Evolutionary conservation across 176 grass and related monocot genomes (phyloP).

Genomic region (Poa pratensis): DNA sequence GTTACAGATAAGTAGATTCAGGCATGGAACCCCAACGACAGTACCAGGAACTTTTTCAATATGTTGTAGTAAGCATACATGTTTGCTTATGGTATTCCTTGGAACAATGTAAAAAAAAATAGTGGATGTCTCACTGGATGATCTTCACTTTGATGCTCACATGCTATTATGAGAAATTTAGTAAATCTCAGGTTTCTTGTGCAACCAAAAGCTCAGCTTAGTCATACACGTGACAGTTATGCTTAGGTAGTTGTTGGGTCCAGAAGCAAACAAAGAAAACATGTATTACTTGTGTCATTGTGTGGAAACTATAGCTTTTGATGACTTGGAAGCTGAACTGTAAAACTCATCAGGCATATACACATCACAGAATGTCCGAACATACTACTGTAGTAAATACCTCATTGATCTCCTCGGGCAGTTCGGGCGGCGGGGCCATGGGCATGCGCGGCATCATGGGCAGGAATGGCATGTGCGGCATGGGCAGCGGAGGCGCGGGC

Average conservation of each 20-base stretch:
- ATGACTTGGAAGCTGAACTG: slow-evolving; percentile 1
- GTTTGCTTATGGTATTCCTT: background rate
- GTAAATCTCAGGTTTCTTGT: too few species aligned
- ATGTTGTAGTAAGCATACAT: background rate
- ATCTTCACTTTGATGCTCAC: background rate
- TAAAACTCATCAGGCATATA: background rate
- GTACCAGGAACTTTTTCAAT: background rate
- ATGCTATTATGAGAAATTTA: background rate
- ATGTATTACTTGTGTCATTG: background rate
- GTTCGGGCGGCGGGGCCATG: slow-evolving; percentile 19
- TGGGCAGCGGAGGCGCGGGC: slow-evolving; percentile 34
- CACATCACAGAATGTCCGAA: background rate
- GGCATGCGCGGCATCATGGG: slow-evolving; percentile 54
- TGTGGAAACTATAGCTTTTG: slow-evolving; percentile 24
- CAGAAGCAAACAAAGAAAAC: background rate
- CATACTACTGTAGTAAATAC: slow-evolving; percentile 14
- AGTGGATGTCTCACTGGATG: background rate
- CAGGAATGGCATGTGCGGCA: slow-evolving; percentile 63
- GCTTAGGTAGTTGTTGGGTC: background rate
- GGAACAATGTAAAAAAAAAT: background rate
- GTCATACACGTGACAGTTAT: background rate
- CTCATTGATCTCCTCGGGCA: slow-evolving; percentile 60
- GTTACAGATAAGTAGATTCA: background rate
- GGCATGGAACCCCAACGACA: slow-evolving; percentile 8
- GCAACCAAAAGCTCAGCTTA: too few species aligned